phyloP scores from a whole-genome alignment of 1,284 basidiomycete species.

The Schizophyllum commune region DNA sequence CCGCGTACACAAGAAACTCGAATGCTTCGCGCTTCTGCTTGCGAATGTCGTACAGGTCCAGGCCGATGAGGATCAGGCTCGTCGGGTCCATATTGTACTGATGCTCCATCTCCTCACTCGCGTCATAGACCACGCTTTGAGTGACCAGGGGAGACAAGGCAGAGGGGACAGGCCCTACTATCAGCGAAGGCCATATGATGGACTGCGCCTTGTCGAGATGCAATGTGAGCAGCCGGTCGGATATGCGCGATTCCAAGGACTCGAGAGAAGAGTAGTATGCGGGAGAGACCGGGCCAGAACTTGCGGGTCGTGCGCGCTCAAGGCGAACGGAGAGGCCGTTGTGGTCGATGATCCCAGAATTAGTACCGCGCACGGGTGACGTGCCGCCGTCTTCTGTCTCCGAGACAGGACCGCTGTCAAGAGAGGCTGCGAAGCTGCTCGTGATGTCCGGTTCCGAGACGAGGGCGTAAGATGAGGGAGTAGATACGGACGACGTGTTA shows the following conservation, averaged over 20 bases:
- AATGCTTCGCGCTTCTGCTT: slow-evolving; percentile 68
- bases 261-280: slow-evolving; percentile 72
- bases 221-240: slow-evolving; percentile 61
- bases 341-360: slow-evolving; percentile 34
- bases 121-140: slow-evolving; percentile 45
- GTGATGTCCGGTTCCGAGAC: slow-evolving; percentile 74
- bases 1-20: slow-evolving; percentile 67
- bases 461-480: slow-evolving; percentile 70
- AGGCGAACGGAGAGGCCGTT: slow-evolving; percentile 29
- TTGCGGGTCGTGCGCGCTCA: slow-evolving; percentile 23
- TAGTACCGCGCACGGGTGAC: slow-evolving; percentile 48
- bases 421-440: slow-evolving; percentile 70
- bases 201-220: slow-evolving; percentile 73
- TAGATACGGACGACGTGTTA: slow-evolving; percentile 63
- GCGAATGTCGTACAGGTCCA: slow-evolving; percentile 65
- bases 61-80: slow-evolving; percentile 58
- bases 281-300: slow-evolving; percentile 11
- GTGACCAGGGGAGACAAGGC: slow-evolving; percentile 42
- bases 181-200: slow-evolving; percentile 70
- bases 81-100: slow-evolving; percentile 79
- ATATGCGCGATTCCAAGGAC: slow-evolving; percentile 47
- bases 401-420: slow-evolving; percentile 62
- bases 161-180: slow-evolving; percentile 64
- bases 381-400: slow-evolving; percentile 53
- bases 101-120: slow-evolving; percentile 44